Percentiles rank a stretch among this genome's conserved stretches.
These are phyloP conservation scores for Triangularia setosa DNA, from an alignment of 2,329 filamentous ascomycete species.

Conservation along the genomic window DNA sequence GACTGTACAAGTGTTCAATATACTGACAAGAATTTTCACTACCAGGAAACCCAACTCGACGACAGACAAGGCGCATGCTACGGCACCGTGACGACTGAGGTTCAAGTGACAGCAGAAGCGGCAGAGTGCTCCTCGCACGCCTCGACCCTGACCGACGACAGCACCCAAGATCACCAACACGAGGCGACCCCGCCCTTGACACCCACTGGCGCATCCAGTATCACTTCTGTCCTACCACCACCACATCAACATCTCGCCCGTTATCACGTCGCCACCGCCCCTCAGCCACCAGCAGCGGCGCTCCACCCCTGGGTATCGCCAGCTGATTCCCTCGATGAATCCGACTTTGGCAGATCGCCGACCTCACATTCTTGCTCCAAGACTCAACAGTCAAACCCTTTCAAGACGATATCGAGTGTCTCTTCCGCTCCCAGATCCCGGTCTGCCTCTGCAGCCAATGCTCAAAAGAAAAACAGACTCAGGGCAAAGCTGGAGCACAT, in stretches of 20 bases:
- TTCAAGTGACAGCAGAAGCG: slow-evolving; percentile 41
- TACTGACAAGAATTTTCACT: not conserved
- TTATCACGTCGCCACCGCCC: not conserved
- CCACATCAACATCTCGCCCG: not conserved
- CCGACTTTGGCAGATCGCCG: not conserved
- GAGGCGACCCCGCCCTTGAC: slow-evolving; percentile 19
- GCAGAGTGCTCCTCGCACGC: slow-evolving; percentile 26
- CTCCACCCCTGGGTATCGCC: slow-evolving; percentile 16
- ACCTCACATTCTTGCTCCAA: not conserved
- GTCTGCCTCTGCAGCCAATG: not conserved
- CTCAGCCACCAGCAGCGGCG: slow-evolving; percentile 6
- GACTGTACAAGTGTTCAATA: not conserved
- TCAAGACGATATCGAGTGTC: slow-evolving; percentile 24
- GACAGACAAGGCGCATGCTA: slow-evolving; percentile 34
- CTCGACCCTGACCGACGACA: not conserved
- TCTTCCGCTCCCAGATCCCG: slow-evolving; percentile 23
- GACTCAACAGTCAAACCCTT: slow-evolving; percentile 11
- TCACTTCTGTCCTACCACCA: slow-evolving; percentile 22
- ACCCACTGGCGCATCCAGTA: slow-evolving; percentile 16
- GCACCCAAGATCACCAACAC: slow-evolving; percentile 3
- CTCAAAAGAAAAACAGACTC: not conserved
- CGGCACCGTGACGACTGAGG: slow-evolving; percentile 51
- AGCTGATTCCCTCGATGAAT: slow-evolving; percentile 1
- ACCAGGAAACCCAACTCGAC: not conserved
- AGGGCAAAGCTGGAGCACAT: not conserved